These are phyloP conservation scores for Eucalyptus cloeziana DNA, from an alignment of 345 rosid genomes.

Conservation along the genomic window DNA sequence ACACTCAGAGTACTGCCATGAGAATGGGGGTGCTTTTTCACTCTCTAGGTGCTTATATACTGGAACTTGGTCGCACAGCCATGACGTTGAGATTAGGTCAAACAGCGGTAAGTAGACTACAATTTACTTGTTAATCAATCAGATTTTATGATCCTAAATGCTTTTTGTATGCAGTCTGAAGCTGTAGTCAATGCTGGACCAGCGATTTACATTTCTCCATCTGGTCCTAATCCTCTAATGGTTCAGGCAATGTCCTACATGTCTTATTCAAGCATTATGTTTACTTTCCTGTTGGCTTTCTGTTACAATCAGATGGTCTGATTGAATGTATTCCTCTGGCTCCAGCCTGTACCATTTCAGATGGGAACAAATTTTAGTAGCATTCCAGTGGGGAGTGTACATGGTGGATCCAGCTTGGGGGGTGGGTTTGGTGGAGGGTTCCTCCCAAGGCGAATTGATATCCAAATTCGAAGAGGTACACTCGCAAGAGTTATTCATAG, in stretches of 20 bases:
- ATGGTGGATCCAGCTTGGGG: conserved; percentile 33
- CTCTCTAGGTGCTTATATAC: conserved; percentile 59
- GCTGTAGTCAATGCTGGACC: conserved; percentile 78
- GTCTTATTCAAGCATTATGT: background rate
- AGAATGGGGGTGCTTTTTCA: conserved; percentile 37
- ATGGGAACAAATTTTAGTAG: conserved; percentile 39
- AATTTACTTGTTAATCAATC: background rate
- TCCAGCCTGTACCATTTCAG: conserved; percentile 69
- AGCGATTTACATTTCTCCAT: conserved; percentile 54
- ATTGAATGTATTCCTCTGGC: background rate
- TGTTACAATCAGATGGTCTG: background rate
- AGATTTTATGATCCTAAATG: background rate
- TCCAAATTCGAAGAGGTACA: conserved; percentile 69
- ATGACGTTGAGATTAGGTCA: conserved; percentile 69
- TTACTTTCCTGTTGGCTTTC: background rate
- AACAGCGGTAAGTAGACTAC: conserved; percentile 31
- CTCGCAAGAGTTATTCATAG: background rate
- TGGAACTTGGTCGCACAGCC: conserved; percentile 72
- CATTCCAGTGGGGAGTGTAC: conserved; percentile 37
- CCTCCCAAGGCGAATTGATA: conserved; percentile 67
- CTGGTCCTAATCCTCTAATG: conserved; percentile 76
- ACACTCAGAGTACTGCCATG: conserved; percentile 31
- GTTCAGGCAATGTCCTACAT: conserved; percentile 43
- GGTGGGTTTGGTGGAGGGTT: conserved; percentile 36
- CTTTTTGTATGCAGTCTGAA: conserved; percentile 39